Base-by-base conservation (phyloP, 345 rosid species). In the Clausena lansium region DNA sequence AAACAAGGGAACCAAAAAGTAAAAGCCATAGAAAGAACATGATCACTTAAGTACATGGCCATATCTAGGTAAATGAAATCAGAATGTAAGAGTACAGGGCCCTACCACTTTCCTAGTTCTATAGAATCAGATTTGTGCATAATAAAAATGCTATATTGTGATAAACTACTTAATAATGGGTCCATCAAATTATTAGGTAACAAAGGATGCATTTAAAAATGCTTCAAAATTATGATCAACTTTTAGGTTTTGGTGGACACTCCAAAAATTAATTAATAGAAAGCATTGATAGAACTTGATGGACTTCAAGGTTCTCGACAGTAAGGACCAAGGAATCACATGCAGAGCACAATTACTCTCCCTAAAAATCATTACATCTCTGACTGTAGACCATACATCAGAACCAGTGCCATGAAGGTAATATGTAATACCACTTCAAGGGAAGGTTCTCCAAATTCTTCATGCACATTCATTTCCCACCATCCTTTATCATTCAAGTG, bases 121-220 rank as follows among this genome's bases (percentile, higher is more conserved):
- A 33, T 27, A 52, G 77, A 81, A 61, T 47, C 75, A 70, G 38
- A n/a, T 72, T 45, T 45, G 41, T 14, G 62, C 66, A 55, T 63
- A 11, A 22, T 52, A 71, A 38, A 77, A 76, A 72, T 60, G 60
- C 75, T 36, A 3, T 19, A 39, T 72, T 33, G 39, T 55, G 20
- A 62, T 58, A 68, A 82, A 63, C 70, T 39, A 65, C 55, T 72
- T 24, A 4, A 9, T 41, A 32, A 60, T 30, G 70, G 83, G 67
- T 52, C 74, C 80, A 32, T 50, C 32, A 47, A 45, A 81, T 78
- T 67, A 83, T 80, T 82, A 82, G 75, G 70, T 67, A 55, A 77
- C 82, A 76, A 87, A 22, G 79, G 72, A 57, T 1, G 63, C 61
- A 64, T 74, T 78, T 68, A 75, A 39, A 2, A 38, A 30, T 24